These are phyloP conservation scores for Dipteronia dyeriana DNA, from an alignment of 345 rosid species.

Conservation along the genomic window DNA sequence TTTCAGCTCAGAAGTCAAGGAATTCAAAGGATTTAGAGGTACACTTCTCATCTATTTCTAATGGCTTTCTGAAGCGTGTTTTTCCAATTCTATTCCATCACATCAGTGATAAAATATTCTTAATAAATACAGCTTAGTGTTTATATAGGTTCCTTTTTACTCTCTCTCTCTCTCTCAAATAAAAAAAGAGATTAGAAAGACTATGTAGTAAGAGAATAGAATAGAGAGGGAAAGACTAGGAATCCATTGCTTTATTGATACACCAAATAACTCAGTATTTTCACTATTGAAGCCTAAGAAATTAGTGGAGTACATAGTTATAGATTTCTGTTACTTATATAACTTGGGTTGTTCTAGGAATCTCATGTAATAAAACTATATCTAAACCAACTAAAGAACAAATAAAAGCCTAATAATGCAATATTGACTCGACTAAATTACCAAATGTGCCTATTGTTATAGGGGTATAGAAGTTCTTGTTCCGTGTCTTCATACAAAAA, in stretches of 20 bases:
- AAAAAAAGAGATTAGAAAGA: neutral
- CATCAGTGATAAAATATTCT: slow-evolving; percentile 4
- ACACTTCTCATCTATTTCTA: neutral
- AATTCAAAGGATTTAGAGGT: slow-evolving; percentile 59
- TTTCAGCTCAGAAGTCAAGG: slow-evolving; percentile 44
- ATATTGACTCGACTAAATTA: neutral
- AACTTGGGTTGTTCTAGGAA: neutral
- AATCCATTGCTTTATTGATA: neutral
- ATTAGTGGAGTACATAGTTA: neutral
- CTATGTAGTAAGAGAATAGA: neutral
- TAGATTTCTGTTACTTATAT: neutral
- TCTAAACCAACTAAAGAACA: neutral
- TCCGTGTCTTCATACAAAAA: neutral
- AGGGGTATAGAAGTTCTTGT: neutral
- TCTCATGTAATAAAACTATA: neutral
- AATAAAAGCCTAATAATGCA: neutral
- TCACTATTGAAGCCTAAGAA: neutral
- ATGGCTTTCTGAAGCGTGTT: neutral
- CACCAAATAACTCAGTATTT: neutral
- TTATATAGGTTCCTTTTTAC: neutral
- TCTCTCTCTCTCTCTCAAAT: too few relatives aligned
- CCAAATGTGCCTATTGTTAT: neutral
- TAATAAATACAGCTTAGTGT: neutral
- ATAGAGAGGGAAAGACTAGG: neutral
- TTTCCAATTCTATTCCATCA: neutral